Conservation (phyloP, 352 stramenopile species). For the Phytophthora capsici region DNA sequence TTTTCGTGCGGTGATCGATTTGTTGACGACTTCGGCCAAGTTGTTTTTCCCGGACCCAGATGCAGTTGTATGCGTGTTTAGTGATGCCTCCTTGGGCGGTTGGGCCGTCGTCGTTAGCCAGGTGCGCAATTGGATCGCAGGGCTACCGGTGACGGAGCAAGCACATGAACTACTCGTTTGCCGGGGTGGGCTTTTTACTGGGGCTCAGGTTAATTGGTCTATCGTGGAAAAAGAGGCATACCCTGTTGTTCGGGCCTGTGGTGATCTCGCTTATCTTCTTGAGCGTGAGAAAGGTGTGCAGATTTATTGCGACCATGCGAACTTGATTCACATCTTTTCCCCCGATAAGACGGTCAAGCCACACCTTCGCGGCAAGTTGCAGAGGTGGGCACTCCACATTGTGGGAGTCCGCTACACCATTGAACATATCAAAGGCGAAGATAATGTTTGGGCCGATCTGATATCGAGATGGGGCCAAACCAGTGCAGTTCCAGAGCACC, state of each 20-base stretch:
- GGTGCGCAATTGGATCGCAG: neutral
- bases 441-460: neutral
- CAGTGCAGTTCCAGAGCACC: too few relatives aligned
- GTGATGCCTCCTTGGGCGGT: neutral
- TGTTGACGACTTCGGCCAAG: neutral
- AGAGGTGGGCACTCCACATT: neutral
- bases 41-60: neutral
- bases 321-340: slow-evolving; percentile 13
- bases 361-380: slow-evolving; percentile 7
- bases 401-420: slow-evolving; percentile 1
- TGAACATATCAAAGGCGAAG: slow-evolving; percentile 2
- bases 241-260: neutral
- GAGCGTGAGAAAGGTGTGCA: slow-evolving; percentile 3
- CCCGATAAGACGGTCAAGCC: neutral
- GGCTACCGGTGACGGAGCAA: neutral
- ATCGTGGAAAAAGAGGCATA: slow-evolving; percentile 9
- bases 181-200: neutral
- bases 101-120: neutral
- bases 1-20: neutral
- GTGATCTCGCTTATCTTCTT: neutral
- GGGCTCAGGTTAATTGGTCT: slow-evolving; percentile 3
- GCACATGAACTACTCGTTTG: slow-evolving; percentile 1
- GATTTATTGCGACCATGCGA: slow-evolving; percentile 16
- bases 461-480: slow-evolving; percentile 7
- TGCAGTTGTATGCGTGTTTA: neutral